These are phyloP conservation scores for Pittosporum tobira DNA, from an alignment of 129 eudicot species.

Conservation along the genomic window DNA sequence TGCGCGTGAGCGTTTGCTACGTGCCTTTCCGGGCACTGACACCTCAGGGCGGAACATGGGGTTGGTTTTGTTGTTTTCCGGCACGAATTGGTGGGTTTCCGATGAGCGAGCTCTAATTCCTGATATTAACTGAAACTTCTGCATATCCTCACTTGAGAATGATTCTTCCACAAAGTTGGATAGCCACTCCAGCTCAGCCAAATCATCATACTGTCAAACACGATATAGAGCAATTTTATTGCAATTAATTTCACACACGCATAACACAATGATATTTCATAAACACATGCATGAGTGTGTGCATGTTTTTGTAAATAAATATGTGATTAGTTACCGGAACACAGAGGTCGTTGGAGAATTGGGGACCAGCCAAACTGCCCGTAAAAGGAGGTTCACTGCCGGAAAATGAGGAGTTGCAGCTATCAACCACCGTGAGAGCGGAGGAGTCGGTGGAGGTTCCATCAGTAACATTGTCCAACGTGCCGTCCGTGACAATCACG, in stretches of 20 bases:
- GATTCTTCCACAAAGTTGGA: slow-evolving; percentile 72
- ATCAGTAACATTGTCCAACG: slow-evolving; percentile 1
- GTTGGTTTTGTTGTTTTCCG: slow-evolving; percentile 17
- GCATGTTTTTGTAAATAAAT: too few relatives aligned
- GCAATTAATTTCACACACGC: too few relatives aligned
- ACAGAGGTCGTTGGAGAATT: slow-evolving; percentile 49
- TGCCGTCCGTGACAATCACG: background rate
- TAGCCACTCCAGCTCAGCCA: slow-evolving; percentile 79
- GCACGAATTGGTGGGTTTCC: slow-evolving; percentile 21
- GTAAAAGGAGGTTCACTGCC: slow-evolving; percentile 21
- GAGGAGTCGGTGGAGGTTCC: slow-evolving; percentile 28
- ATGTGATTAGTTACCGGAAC: slow-evolving; percentile 71
- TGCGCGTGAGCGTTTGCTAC: slow-evolving; percentile 69
- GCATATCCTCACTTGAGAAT: slow-evolving; percentile 57
- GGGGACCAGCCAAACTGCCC: slow-evolving; percentile 26
- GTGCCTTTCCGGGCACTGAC: slow-evolving; percentile 70
- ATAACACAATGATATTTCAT: too few relatives aligned
- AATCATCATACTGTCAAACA: slow-evolving; percentile 54
- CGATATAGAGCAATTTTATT: too few relatives aligned
- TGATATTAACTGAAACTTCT: slow-evolving; percentile 41
- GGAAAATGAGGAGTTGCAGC: slow-evolving; percentile 37
- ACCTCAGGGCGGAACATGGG: slow-evolving; percentile 31
- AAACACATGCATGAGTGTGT: too few relatives aligned
- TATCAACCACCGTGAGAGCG: slow-evolving; percentile 17
- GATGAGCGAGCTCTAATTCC: slow-evolving; percentile 39